Evolutionary conservation across 257 asterid genomes (phyloP).

Genomic region (Fraxinus americana): DNA sequence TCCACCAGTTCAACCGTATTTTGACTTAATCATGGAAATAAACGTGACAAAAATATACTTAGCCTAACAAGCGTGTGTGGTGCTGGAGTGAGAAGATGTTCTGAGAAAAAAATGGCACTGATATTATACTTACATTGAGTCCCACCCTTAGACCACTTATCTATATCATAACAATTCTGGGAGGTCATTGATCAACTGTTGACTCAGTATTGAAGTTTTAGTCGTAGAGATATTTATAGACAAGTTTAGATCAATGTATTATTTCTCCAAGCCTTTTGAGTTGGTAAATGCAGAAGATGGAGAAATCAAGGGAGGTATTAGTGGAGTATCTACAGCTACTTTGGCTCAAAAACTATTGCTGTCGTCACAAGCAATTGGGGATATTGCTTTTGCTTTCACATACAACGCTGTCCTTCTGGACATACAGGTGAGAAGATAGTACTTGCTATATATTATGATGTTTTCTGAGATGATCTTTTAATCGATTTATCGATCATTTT

Average conservation of each 20-base stretch:
- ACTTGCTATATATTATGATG: neutral
- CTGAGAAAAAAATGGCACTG: neutral
- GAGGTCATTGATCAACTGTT: too few species aligned
- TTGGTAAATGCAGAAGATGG: slow-evolving; percentile 39
- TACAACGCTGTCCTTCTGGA: slow-evolving; percentile 53
- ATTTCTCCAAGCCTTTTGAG: neutral
- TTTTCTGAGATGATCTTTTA: neutral
- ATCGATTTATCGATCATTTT: neutral
- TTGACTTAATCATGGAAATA: neutral
- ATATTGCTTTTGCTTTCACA: slow-evolving; percentile 58
- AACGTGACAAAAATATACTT: neutral
- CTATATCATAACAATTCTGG: neutral
- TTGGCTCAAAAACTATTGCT: slow-evolving; percentile 46
- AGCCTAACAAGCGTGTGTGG: neutral
- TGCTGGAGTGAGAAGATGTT: neutral
- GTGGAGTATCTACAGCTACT: slow-evolving; percentile 33
- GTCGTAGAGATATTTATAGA: too few species aligned
- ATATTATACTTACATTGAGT: neutral
- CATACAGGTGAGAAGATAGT: slow-evolving; percentile 38
- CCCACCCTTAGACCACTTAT: neutral
- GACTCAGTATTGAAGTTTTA: too few species aligned
- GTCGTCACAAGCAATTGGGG: slow-evolving; percentile 50
- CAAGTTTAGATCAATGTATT: neutral
- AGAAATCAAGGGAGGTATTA: slow-evolving; percentile 36
- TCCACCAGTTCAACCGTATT: too few species aligned